These are phyloP conservation scores for Debaryomycetaceae sp. DNA, from an alignment of 1,139 yeast genomes.

Conservation along the genomic window DNA sequence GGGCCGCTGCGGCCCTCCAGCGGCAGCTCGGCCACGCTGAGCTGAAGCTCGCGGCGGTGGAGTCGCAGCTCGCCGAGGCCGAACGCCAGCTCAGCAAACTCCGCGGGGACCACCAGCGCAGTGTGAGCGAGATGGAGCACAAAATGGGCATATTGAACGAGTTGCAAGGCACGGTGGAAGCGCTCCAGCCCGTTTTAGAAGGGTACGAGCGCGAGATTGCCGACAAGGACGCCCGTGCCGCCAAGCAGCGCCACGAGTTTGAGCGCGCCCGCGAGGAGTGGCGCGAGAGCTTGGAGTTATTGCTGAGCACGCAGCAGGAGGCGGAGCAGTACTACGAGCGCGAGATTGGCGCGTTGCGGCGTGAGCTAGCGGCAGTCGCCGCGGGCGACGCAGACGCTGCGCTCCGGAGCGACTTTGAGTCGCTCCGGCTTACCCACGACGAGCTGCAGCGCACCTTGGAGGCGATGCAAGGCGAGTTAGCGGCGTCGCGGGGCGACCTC, in stretches of 20 bases:
- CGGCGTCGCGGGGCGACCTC: too few species aligned
- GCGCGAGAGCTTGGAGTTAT: slow-evolving; percentile 51
- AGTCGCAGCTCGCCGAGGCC: slow-evolving; percentile 5
- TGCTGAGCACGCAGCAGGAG: slow-evolving; percentile 43
- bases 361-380: neutral
- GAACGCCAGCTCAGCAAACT: slow-evolving; percentile 13
- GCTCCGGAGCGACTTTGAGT: too few species aligned
- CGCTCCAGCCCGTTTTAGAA: slow-evolving; percentile 42
- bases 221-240: slow-evolving; percentile 42
- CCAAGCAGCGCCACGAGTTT: slow-evolving; percentile 40
- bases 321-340: slow-evolving; percentile 32
- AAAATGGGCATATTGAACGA: slow-evolving; percentile 36
- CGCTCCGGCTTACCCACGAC: too few species aligned
- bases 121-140: slow-evolving; percentile 28
- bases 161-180: slow-evolving; percentile 38
- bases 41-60: neutral
- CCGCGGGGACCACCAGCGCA: slow-evolving; percentile 18
- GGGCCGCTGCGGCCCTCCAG: too few species aligned
- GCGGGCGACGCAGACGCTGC: too few species aligned
- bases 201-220: slow-evolving; percentile 40
- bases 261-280: slow-evolving; percentile 56
- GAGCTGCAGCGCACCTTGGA: too few species aligned
- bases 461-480: too few species aligned
- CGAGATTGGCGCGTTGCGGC: slow-evolving; percentile 19
- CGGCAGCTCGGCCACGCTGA: neutral